phyloP scores from a whole-genome alignment of 345 rosid species.

The Heritiera littoralis region DNA sequence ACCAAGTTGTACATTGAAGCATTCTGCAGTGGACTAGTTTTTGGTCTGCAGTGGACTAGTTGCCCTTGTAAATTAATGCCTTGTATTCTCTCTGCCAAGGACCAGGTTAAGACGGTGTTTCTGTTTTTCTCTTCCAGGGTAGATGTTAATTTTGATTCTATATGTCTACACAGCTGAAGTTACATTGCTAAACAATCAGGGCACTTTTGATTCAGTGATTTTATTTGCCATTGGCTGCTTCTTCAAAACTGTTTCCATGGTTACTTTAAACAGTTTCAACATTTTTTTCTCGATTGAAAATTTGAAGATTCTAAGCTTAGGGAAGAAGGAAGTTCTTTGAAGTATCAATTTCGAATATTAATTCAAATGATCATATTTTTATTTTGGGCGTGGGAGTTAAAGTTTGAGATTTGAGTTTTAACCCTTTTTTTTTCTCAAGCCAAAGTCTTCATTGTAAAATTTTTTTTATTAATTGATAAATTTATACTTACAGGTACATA shows the following conservation, averaged over 20 bases:
- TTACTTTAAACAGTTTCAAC: not conserved
- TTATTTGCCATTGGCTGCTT: not conserved
- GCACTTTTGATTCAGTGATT: not conserved
- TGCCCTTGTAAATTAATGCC: conserved; percentile 21
- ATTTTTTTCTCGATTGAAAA: too few species aligned
- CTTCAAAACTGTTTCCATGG: not conserved
- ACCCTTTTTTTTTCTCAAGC: too few species aligned
- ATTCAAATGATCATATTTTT: too few species aligned
- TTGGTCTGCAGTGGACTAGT: conserved; percentile 29
- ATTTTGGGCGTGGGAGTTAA: too few species aligned
- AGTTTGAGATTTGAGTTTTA: too few species aligned
- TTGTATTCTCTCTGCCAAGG: conserved; percentile 8
- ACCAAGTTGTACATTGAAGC: conserved; percentile 18
- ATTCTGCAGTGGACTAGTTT: conserved; percentile 28
- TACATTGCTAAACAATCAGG: conserved; percentile 1
- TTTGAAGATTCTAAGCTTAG: too few species aligned
- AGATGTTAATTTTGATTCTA: conserved; percentile 9
- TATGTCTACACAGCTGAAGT: not conserved
- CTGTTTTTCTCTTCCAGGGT: conserved; percentile 8
- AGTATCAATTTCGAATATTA: too few species aligned
- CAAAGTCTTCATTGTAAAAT: too few species aligned
- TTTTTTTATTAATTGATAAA: too few species aligned
- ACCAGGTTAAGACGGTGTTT: conserved; percentile 21
- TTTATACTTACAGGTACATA: too few species aligned
- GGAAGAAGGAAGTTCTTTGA: too few species aligned